Percentiles rank a stretch among this genome's conserved stretches.
These are phyloP conservation scores for Lablab purpureus DNA, from an alignment of 306 rosid genomes.

Conservation along the genomic window DNA sequence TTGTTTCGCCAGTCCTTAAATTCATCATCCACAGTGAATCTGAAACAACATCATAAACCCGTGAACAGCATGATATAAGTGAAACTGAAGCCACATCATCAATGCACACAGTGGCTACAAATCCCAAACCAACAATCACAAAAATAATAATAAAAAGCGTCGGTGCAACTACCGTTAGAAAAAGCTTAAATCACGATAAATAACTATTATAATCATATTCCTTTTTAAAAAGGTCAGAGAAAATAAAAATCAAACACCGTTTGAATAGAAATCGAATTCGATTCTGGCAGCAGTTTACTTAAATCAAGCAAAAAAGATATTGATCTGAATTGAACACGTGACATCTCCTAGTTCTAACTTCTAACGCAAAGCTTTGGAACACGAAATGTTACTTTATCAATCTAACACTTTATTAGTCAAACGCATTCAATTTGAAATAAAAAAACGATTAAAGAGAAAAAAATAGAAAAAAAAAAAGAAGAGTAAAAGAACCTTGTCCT, in stretches of 20 bases:
- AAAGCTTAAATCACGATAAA: constrained; percentile 6
- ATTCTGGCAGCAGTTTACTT: background rate
- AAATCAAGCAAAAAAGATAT: background rate
- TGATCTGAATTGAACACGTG: constrained; percentile 13
- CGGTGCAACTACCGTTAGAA: background rate
- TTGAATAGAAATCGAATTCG: background rate
- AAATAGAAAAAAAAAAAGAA: too few species aligned
- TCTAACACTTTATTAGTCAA: background rate
- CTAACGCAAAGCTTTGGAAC: constrained; percentile 10
- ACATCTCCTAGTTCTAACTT: background rate
- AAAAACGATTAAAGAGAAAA: background rate
- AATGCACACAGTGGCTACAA: background rate
- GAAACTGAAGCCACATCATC: constrained; percentile 18
- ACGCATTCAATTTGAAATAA: background rate
- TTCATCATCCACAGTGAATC: constrained; percentile 85
- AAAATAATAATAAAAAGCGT: background rate
- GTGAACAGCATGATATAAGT: constrained; percentile 22
- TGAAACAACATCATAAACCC: constrained; percentile 51
- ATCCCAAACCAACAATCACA: background rate
- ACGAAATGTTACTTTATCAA: background rate
- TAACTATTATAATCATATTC: background rate
- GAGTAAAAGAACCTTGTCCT: background rate
- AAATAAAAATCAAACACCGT: background rate
- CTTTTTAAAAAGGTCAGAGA: background rate
- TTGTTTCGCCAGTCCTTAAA: constrained; percentile 72